Evolutionary conservation across 331 rosid species (phyloP), one percentile per base, ranked within the genome.

Genomic region (Acacia concinna): DNA sequence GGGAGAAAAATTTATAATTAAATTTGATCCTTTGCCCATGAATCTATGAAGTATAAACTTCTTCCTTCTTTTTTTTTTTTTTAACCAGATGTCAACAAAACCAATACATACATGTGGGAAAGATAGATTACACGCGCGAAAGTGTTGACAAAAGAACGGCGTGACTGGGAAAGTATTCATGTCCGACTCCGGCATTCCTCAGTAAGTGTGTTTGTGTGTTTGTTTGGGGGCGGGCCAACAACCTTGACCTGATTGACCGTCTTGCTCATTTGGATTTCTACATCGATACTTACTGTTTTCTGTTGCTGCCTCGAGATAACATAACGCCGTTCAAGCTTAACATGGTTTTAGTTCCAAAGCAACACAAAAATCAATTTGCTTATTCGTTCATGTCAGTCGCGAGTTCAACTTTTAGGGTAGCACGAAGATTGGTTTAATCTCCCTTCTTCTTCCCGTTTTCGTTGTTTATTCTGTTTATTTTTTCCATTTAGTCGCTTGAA

Each of bases 361-460:
- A 51, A 20, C 6, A 5, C 2, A 51, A 6, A 18, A 25, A 67
- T 46, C 63, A 60, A 21, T 38, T 54, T 23, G 23, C 72, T 47
- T 69, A 76, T 70, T 51, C 30, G 10, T 40, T 70, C 21, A 68
- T 25, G 27, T 84, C 75, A 30, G 30, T 70, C 49, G 40, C 43
- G 5, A 6, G 66, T 11, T 73, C 41, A 34, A 34, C 49, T 49
- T 12, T n/a, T 73, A 3, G 35, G 25, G 10, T 51, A 35, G 59
- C 74, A 15, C 66, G 6, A 15, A 44, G 30, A 68, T 20, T 18
- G 80, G 57, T 84, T 81, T 79, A 37, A 64, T 81, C 72, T 73
- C 44, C 28, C 71, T 7, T 65, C 71, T 25, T 3, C 13, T 25
- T 3, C 13, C 0, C 20, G 13, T 32, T 28, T n/a, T 4, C 59